phyloP scores from a whole-genome alignment of 768 basidiomycete genomes.

The Lyophyllum semitale region DNA sequence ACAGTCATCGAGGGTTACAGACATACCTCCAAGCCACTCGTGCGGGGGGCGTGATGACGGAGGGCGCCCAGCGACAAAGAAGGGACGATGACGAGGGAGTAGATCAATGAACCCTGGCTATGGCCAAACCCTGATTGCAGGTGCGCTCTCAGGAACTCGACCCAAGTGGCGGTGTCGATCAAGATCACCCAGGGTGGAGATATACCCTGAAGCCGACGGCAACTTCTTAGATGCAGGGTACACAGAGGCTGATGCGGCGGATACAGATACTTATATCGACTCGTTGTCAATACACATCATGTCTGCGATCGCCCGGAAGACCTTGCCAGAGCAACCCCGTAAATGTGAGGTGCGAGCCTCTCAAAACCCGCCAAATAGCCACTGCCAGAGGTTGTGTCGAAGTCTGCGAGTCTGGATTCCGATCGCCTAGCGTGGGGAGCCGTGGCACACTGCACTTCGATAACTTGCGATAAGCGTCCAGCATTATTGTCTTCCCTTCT shows the following conservation, averaged over 20 bases:
- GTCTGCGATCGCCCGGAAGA: neutral
- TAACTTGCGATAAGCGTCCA: too few species aligned
- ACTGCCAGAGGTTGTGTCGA: neutral
- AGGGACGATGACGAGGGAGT: constrained; percentile 18
- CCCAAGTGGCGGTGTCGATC: constrained; percentile 21
- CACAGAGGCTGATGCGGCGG: neutral
- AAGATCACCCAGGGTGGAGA: constrained; percentile 13
- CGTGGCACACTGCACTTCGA: too few species aligned
- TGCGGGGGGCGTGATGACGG: too few species aligned
- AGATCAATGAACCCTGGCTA: neutral
- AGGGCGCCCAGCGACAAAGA: neutral
- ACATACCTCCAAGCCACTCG: too few species aligned
- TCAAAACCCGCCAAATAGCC: too few species aligned
- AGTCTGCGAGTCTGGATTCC: too few species aligned
- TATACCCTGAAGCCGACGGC: constrained; percentile 15
- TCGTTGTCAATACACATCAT: neutral
- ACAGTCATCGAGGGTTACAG: too few species aligned
- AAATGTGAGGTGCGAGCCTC: neutral
- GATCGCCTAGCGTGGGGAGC: too few species aligned
- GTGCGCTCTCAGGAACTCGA: constrained; percentile 1
- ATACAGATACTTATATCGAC: neutral
- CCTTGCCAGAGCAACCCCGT: neutral
- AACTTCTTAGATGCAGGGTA: constrained; percentile 7
- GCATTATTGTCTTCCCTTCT: neutral
- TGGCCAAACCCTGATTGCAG: constrained; percentile 1